phyloP scores from a whole-genome alignment of 2,329 filamentous ascomycete genomes.

The Talaromyces sp. region DNA sequence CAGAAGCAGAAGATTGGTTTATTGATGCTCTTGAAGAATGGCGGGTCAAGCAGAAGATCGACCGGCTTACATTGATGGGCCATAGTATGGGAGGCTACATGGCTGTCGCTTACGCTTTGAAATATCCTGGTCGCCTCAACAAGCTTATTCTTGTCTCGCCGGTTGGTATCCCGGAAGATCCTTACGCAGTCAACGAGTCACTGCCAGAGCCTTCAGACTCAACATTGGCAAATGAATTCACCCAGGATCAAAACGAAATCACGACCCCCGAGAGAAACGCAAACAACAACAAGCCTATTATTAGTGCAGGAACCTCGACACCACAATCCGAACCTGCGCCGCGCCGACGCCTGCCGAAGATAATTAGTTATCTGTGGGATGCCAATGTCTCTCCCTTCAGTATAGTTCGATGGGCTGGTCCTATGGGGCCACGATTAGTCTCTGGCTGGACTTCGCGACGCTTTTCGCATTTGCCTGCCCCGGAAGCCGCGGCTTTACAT shows the following conservation, averaged over 20 bases:
- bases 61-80: slow-evolving; percentile 87
- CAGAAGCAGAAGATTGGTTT: slow-evolving; percentile 92
- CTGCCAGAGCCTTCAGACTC: slow-evolving; percentile 74
- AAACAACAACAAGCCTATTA: slow-evolving; percentile 22
- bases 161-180: slow-evolving; percentile 90
- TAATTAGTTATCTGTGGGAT: slow-evolving; percentile 93
- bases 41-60: slow-evolving; percentile 81
- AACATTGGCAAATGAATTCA: slow-evolving; percentile 71
- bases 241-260: slow-evolving; percentile 57
- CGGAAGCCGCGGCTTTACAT: slow-evolving; percentile 79
- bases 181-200: slow-evolving; percentile 74
- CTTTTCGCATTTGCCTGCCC: slow-evolving; percentile 78
- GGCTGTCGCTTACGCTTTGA: slow-evolving; percentile 88
- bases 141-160: slow-evolving; percentile 94
- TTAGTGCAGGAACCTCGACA: slow-evolving; percentile 40
- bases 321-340: slow-evolving; percentile 49
- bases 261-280: slow-evolving; percentile 21
- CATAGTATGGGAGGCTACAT: slow-evolving; percentile 95
- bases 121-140: slow-evolving; percentile 90
- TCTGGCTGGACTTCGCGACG: slow-evolving; percentile 92
- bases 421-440: slow-evolving; percentile 83
- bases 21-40: slow-evolving; percentile 95
- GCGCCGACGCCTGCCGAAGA: slow-evolving; percentile 65
- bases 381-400: slow-evolving; percentile 94
- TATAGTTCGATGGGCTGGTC: slow-evolving; percentile 79